Evolutionary conservation across 2,329 filamentous ascomycete species (phyloP).

Genomic region (Simplicillium sp.): DNA sequence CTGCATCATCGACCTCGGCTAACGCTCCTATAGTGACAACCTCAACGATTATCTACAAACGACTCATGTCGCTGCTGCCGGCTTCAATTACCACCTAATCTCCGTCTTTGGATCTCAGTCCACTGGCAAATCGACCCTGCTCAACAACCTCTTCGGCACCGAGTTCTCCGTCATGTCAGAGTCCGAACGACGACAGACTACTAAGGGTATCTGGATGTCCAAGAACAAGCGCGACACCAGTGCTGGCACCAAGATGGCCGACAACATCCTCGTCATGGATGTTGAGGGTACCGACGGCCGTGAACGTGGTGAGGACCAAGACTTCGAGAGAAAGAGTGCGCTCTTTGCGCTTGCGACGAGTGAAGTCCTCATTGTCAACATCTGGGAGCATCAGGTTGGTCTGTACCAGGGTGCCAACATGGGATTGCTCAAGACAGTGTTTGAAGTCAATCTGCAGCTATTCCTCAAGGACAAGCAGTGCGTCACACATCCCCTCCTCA

Average conservation of each 20-base stretch:
- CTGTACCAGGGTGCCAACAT: slow-evolving; percentile 98
- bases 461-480: slow-evolving; percentile 94
- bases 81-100: slow-evolving; percentile 99
- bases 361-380: slow-evolving; percentile 96
- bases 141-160: slow-evolving; percentile 93
- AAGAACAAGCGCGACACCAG: slow-evolving; percentile 71
- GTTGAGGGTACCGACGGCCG: slow-evolving; percentile 96
- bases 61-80: slow-evolving; percentile 73
- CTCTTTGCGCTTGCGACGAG: slow-evolving; percentile 95
- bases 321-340: slow-evolving; percentile 97
- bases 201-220: slow-evolving; percentile 99
- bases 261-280: slow-evolving; percentile 99
- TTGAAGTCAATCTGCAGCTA: slow-evolving; percentile 94
- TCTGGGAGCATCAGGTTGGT: slow-evolving; percentile 98
- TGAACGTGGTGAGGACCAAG: slow-evolving; percentile 94
- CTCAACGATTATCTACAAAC: slow-evolving; percentile 73
- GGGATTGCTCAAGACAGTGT: slow-evolving; percentile 96
- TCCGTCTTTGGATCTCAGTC: slow-evolving; percentile 98
- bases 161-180: slow-evolving; percentile 98
- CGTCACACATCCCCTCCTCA: slow-evolving; percentile 19
- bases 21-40: slow-evolving; percentile 45
- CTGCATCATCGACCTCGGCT: not conserved
- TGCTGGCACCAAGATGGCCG: slow-evolving; percentile 61
- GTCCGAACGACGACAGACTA: slow-evolving; percentile 86
- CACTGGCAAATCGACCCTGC: slow-evolving; percentile 92